phyloP scores from a whole-genome alignment of 2,329 filamentous ascomycete genomes.

The Penicillium sp. region DNA sequence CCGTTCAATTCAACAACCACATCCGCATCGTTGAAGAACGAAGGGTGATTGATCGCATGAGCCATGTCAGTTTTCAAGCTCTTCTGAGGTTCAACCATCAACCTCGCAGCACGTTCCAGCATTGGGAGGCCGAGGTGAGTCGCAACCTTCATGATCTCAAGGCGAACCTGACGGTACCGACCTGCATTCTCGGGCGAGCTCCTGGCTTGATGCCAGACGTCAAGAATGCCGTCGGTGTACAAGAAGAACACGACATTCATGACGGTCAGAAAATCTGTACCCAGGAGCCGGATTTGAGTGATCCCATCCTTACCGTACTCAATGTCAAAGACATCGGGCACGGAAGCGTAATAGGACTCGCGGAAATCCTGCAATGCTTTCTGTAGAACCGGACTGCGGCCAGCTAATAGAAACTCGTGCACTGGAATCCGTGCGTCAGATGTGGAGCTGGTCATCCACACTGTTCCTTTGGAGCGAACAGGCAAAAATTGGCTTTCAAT shows the following conservation, averaged over 20 bases:
- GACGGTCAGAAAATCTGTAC: slow-evolving; percentile 77
- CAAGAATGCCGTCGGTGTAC: slow-evolving; percentile 80
- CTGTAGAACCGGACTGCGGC: slow-evolving; percentile 73
- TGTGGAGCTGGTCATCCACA: slow-evolving; percentile 60
- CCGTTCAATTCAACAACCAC: slow-evolving; percentile 77
- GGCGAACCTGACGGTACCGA: slow-evolving; percentile 78
- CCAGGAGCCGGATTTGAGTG: slow-evolving; percentile 68
- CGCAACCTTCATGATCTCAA: slow-evolving; percentile 87
- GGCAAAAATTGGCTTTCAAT: slow-evolving; percentile 50
- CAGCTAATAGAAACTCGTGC: slow-evolving; percentile 80
- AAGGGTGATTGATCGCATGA: slow-evolving; percentile 68
- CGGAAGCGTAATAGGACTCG: slow-evolving; percentile 59
- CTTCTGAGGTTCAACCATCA: slow-evolving; percentile 70
- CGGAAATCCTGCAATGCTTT: slow-evolving; percentile 65
- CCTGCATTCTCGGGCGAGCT: slow-evolving; percentile 69
- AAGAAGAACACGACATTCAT: slow-evolving; percentile 79
- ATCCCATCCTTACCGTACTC: slow-evolving; percentile 58
- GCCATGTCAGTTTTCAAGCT: slow-evolving; percentile 74
- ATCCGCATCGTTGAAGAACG: slow-evolving; percentile 81
- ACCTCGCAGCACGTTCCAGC: slow-evolving; percentile 77
- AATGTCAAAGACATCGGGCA: slow-evolving; percentile 67
- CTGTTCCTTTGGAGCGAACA: slow-evolving; percentile 36
- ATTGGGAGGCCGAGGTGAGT: slow-evolving; percentile 71
- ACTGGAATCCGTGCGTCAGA: slow-evolving; percentile 77
- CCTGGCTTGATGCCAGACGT: slow-evolving; percentile 83